Base-by-base conservation (phyloP, 2,329 filamentous ascomycete genomes). In the Venturiaceae sp. region DNA sequence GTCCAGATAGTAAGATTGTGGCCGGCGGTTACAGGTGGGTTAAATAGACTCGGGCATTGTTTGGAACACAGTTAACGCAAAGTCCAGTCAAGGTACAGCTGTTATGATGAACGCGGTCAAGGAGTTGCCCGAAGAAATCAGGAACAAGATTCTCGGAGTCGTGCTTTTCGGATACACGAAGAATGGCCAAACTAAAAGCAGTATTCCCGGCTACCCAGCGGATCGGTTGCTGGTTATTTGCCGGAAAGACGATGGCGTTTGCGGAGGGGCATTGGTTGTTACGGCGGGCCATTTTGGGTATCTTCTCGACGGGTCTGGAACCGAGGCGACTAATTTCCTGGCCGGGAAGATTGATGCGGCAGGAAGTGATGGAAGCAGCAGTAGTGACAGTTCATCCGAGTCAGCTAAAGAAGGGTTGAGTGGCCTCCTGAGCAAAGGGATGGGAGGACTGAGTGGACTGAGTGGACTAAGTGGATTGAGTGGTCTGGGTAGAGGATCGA, bases 161-260 rank as follows among this genome's bases (percentile, higher is more conserved):
- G 73, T 74, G 0, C 69, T 76, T 11, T 78, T 72, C 57, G 75
- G 75, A 1, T 73, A 75, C 61, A 75, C 74, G 21, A 66, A 71
- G 64, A 72, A 68, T 44, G 30, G 60, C 21, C 70, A 72, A 62
- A 69, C 72, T 53, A 59, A 59, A 1, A 67, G 66, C 0, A 60
- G 61, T 26, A 65, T 74, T n/a, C 71, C 71, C 8, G 65, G 65
- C 16, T 71, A 69, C 55, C 65, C 64, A 8, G 52, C 62, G 32
- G 60, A 58, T 44, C 57, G 63, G 52, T 59, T 62, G 19, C 66
- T 65, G 60, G 60, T 68, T n/a, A 67, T 65, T 44, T 68, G 66
- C 53, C 11, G n/a, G n/a, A 11, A 39, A 11, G 36, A 39, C 11
- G 66, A 68, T 28, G 47, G 64, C 26, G 67, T 68, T n/a, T 68